A percentile compares a stretch with the other conserved stretches of the same genome.
These are phyloP conservation scores for Calonectria pseudoturangicola DNA, from an alignment of 2,329 filamentous ascomycete species.

Conservation along the genomic window DNA sequence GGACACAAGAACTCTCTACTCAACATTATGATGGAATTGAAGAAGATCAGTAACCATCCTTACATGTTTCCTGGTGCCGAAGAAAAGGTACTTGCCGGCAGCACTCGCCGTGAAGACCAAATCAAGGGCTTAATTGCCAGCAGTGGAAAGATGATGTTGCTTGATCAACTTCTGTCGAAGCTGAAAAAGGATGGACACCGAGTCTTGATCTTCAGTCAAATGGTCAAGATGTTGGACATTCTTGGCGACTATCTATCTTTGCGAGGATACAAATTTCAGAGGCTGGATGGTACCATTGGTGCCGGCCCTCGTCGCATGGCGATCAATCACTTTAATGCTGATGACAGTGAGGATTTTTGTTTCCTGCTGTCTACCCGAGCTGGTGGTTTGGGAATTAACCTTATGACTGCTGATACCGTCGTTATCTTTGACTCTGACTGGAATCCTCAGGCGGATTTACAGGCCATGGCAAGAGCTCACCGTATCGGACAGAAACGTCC, in stretches of 20 bases:
- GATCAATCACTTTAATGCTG: conserved; percentile 99
- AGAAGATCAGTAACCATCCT: conserved; percentile 99
- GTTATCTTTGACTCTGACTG: conserved; percentile 99
- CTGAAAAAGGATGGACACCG: conserved; percentile 95
- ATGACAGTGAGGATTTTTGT: conserved; percentile 95
- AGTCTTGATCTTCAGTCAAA: conserved; percentile 98
- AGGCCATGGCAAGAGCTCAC: conserved; percentile 98
- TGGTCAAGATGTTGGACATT: conserved; percentile 99
- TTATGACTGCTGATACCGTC: conserved; percentile 99
- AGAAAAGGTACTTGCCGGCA: conserved; percentile 88
- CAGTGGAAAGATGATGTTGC: conserved; percentile 99
- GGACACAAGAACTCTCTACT: conserved; percentile 96
- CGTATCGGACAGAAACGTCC: conserved; percentile 97
- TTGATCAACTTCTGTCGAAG: conserved; percentile 96
- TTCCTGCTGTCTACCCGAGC: conserved; percentile 96
- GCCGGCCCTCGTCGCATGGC: conserved; percentile 91
- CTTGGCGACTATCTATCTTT: conserved; percentile 94
- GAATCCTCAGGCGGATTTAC: conserved; percentile 98
- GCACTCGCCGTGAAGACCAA: conserved; percentile 88
- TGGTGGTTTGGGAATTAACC: conserved; percentile 97
- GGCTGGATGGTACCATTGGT: conserved; percentile 95
- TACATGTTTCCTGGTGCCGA: conserved; percentile 98
- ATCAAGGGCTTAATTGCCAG: conserved; percentile 95
- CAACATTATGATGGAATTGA: conserved; percentile 99
- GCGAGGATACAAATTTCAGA: conserved; percentile 95